Percentiles rank a stretch among this genome's conserved stretches.
phyloP scores from a whole-genome alignment of 2,329 filamentous ascomycete genomes.

The Nemania diffusa region DNA sequence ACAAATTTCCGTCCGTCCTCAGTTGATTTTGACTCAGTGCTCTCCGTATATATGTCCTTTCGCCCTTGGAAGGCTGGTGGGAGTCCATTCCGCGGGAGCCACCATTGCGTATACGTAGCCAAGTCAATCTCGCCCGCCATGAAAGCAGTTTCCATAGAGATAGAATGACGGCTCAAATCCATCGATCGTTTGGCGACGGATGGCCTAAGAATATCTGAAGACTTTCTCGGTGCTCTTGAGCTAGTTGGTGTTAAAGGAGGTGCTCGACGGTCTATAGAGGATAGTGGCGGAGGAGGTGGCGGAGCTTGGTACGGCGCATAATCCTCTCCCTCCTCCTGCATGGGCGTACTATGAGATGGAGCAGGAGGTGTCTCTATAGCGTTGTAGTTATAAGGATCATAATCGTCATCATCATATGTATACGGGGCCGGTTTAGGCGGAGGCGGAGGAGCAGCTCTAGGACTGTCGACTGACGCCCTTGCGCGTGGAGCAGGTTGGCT shows the following conservation, averaged over 20 bases:
- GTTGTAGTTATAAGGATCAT: slow-evolving; percentile 73
- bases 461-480: slow-evolving; percentile 34
- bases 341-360: slow-evolving; percentile 52
- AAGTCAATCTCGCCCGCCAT: slow-evolving; percentile 91
- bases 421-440: slow-evolving; percentile 38
- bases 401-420: slow-evolving; percentile 69
- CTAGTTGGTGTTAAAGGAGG: slow-evolving; percentile 55
- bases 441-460: slow-evolving; percentile 36
- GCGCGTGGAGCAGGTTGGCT: slow-evolving; percentile 26
- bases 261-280: slow-evolving; percentile 59
- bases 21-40: slow-evolving; percentile 78
- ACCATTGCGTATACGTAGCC: slow-evolving; percentile 80
- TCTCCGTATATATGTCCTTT: slow-evolving; percentile 83
- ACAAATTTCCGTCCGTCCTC: slow-evolving; percentile 76
- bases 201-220: slow-evolving; percentile 70
- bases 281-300: slow-evolving; percentile 54
- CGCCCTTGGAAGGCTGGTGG: slow-evolving; percentile 85
- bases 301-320: slow-evolving; percentile 60
- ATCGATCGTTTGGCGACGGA: slow-evolving; percentile 69
- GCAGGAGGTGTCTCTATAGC: slow-evolving; percentile 45
- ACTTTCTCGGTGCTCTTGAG: slow-evolving; percentile 63
- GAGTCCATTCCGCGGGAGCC: slow-evolving; percentile 80
- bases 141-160: slow-evolving; percentile 80
- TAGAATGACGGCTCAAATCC: slow-evolving; percentile 78
- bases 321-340: slow-evolving; percentile 59